Conservation (phyloP, 139 green algal genomes). For the Spirogloea muscicola region DNA sequence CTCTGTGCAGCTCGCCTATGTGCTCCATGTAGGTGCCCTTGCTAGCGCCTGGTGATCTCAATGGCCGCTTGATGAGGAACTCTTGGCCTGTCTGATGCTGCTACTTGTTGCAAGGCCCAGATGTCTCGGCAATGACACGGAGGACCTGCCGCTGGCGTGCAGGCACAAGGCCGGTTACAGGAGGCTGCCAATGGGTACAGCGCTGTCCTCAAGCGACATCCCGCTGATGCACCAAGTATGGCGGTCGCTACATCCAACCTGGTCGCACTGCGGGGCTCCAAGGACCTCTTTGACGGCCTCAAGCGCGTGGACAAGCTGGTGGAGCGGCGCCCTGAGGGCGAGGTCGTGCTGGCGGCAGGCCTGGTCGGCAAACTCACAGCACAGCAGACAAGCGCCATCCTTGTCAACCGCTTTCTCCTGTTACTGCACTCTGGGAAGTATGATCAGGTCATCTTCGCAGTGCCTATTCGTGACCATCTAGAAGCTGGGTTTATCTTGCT, state of each 20-base stretch:
- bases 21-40: slow-evolving; percentile 59
- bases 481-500: too few species aligned
- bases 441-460: too few species aligned
- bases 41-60: too few species aligned
- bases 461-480: too few species aligned
- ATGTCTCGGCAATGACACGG: too few species aligned
- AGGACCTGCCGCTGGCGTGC: too few species aligned
- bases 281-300: slow-evolving; percentile 52
- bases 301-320: slow-evolving; percentile 66
- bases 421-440: slow-evolving; percentile 60
- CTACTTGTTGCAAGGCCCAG: too few species aligned
- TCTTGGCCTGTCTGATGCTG: too few species aligned
- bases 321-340: neutral
- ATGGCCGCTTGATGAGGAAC: too few species aligned
- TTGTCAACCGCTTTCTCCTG: slow-evolving; percentile 64
- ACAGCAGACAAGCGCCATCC: slow-evolving; percentile 64
- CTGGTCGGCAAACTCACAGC: slow-evolving; percentile 64
- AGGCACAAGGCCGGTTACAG: slow-evolving; percentile 5
- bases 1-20: slow-evolving; percentile 72
- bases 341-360: slow-evolving; percentile 6
- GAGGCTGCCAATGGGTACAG: slow-evolving; percentile 40
- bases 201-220: slow-evolving; percentile 31
- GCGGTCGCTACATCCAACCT: slow-evolving; percentile 71
- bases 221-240: slow-evolving; percentile 53
- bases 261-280: slow-evolving; percentile 33